These are phyloP conservation scores for Tolypocladium paradoxum DNA, from an alignment of 2,329 filamentous ascomycete genomes.

Conservation along the genomic window DNA sequence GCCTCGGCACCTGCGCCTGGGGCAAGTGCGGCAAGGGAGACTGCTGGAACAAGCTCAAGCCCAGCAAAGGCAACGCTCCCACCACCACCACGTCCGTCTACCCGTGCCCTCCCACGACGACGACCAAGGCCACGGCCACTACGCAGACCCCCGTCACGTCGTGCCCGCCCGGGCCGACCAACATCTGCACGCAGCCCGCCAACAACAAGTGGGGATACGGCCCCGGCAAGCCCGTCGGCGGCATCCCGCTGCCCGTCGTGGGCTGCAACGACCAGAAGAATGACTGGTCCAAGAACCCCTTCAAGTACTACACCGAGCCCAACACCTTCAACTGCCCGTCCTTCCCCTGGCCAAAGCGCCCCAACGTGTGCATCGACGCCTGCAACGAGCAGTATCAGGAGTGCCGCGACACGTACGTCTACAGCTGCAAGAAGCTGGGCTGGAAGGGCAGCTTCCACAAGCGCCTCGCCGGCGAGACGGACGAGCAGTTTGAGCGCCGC, in stretches of 20 bases:
- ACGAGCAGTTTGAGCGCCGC: slow-evolving; percentile 12
- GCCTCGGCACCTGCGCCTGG: slow-evolving; percentile 22
- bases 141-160: slow-evolving; percentile 19
- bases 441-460: slow-evolving; percentile 14
- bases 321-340: slow-evolving; percentile 31
- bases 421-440: slow-evolving; percentile 31
- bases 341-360: slow-evolving; percentile 26
- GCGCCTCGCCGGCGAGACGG: slow-evolving; percentile 12
- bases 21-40: slow-evolving; percentile 27
- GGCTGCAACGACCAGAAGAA: slow-evolving; percentile 40
- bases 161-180: slow-evolving; percentile 35
- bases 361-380: slow-evolving; percentile 37
- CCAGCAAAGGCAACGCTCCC: slow-evolving; percentile 22
- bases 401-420: slow-evolving; percentile 36
- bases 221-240: slow-evolving; percentile 46
- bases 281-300: slow-evolving; percentile 31
- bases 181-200: slow-evolving; percentile 42
- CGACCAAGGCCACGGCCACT: slow-evolving; percentile 17
- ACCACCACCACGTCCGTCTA: slow-evolving; percentile 23
- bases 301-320: slow-evolving; percentile 40
- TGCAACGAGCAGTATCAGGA: slow-evolving; percentile 41
- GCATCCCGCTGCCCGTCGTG: slow-evolving; percentile 39
- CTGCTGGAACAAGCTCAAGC: slow-evolving; percentile 31
- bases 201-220: slow-evolving; percentile 55
- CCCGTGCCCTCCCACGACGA: slow-evolving; percentile 19